Conservation (phyloP, 1,139 yeast species). For the Lizanozyma gosingica region DNA sequence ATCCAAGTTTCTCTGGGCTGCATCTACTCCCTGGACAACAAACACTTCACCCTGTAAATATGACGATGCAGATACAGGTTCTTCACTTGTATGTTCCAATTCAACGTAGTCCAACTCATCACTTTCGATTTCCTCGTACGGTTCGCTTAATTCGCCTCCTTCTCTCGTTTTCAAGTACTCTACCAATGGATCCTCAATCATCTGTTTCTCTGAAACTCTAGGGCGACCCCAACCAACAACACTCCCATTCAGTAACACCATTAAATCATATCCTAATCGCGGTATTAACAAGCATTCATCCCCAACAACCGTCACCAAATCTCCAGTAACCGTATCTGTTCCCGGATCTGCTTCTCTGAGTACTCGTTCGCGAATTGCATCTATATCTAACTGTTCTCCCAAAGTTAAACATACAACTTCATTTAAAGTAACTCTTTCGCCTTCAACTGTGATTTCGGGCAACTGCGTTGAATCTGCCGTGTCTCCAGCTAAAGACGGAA, state of each 20-base stretch:
- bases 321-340: neutral
- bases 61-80: slow-evolving; percentile 14
- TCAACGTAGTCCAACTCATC: slow-evolving; percentile 88
- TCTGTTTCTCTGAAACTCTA: slow-evolving; percentile 35
- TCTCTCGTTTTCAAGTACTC: slow-evolving; percentile 42
- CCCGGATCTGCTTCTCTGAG: neutral
- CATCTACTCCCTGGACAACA: slow-evolving; percentile 43
- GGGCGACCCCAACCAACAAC: slow-evolving; percentile 67
- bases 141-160: slow-evolving; percentile 23
- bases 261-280: slow-evolving; percentile 30
- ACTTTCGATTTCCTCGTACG: slow-evolving; percentile 50
- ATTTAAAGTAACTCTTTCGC: neutral
- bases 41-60: slow-evolving; percentile 63
- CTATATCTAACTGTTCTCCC: neutral
- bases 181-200: slow-evolving; percentile 29
- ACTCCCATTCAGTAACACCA: slow-evolving; percentile 65
- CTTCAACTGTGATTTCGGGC: neutral
- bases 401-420: neutral
- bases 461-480: neutral
- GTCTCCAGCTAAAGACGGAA: no score
- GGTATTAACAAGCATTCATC: neutral
- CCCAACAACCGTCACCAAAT: neutral
- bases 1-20: slow-evolving; percentile 48
- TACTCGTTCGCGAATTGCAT: neutral
- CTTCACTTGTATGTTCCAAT: slow-evolving; percentile 17